These are phyloP conservation scores for Colletotrichum nymphaeae DNA, from an alignment of 2,329 filamentous ascomycete species.

Conservation along the genomic window DNA sequence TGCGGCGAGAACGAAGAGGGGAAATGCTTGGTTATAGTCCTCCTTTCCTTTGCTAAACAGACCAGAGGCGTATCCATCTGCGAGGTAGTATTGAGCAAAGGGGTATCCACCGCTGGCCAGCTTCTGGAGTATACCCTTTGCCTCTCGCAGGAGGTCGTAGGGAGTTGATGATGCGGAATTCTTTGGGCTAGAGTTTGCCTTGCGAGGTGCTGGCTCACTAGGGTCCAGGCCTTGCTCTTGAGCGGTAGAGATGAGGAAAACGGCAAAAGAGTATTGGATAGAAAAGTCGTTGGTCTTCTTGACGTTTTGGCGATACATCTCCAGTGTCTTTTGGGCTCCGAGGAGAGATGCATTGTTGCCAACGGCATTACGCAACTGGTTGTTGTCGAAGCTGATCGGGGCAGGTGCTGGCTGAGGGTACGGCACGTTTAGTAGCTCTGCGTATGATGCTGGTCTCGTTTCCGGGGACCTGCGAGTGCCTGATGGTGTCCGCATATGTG, in stretches of 20 bases:
- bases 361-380: slow-evolving; percentile 80
- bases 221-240: slow-evolving; percentile 77
- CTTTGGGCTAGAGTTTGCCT: slow-evolving; percentile 58
- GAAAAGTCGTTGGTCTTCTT: slow-evolving; percentile 95
- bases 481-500: slow-evolving; percentile 60
- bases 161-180: slow-evolving; percentile 58
- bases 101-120: slow-evolving; percentile 90
- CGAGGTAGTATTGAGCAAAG: slow-evolving; percentile 97
- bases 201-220: slow-evolving; percentile 58
- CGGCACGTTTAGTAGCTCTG: slow-evolving; percentile 73
- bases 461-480: slow-evolving; percentile 67
- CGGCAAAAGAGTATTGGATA: slow-evolving; percentile 95
- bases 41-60: slow-evolving; percentile 95
- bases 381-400: slow-evolving; percentile 81
- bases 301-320: slow-evolving; percentile 97
- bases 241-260: slow-evolving; percentile 92
- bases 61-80: slow-evolving; percentile 92
- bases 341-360: slow-evolving; percentile 92
- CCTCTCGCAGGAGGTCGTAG: slow-evolving; percentile 84
- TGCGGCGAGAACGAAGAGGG: slow-evolving; percentile 90
- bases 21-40: slow-evolving; percentile 91
- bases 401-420: slow-evolving; percentile 82
- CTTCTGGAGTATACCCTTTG: slow-evolving; percentile 87
- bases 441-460: slow-evolving; percentile 63
- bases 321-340: slow-evolving; percentile 91